Evolutionary conservation across 306 rosid genomes (phyloP).

Genomic region (Pyrus betulifolia): DNA sequence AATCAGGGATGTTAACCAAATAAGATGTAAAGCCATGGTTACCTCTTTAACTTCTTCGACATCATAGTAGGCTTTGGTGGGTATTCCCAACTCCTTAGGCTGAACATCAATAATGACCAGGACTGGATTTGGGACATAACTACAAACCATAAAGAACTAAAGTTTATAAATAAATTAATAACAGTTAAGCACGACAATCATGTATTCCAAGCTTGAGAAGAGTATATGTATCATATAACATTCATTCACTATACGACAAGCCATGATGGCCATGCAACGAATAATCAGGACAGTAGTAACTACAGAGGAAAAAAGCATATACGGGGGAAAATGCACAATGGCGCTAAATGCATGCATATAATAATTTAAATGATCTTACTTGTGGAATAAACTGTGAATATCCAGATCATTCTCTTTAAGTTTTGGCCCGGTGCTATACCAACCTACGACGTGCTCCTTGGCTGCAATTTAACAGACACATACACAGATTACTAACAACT

Average conservation of each 20-base stretch:
- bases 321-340: background rate
- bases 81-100: conserved; percentile 90
- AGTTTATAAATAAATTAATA: background rate
- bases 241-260: background rate
- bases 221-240: background rate
- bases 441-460: conserved; percentile 85
- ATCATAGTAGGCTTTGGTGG: conserved; percentile 89
- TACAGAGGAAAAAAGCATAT: background rate
- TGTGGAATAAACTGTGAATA: conserved; percentile 67
- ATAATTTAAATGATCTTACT: conserved; percentile 34
- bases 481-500: background rate
- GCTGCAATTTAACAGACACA: conserved; percentile 37
- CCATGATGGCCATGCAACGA: background rate
- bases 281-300: background rate
- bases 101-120: conserved; percentile 86
- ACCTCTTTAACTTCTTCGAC: conserved; percentile 93
- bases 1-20: background rate
- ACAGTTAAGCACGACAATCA: background rate
- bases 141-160: conserved; percentile 15
- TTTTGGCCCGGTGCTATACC: conserved; percentile 96
- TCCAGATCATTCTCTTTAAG: conserved; percentile 85
- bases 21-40: background rate
- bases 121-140: conserved; percentile 81
- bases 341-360: background rate
- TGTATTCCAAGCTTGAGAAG: background rate